Conservation (phyloP, 139 green algal genomes). For the Volvox africanus region DNA sequence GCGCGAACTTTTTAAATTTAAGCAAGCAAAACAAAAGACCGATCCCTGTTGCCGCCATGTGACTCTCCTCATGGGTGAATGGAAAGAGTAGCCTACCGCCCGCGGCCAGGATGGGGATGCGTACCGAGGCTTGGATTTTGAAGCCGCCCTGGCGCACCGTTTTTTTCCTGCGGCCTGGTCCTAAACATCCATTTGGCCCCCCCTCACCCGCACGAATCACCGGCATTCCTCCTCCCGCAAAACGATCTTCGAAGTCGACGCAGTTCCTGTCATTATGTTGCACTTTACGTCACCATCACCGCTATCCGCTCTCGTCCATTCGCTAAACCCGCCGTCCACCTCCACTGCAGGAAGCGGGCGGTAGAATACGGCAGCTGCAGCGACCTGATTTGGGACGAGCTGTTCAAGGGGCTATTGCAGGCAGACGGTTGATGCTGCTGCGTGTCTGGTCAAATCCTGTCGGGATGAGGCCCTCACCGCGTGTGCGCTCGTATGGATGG, state of each 20-base stretch:
- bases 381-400: slow-evolving; percentile 80
- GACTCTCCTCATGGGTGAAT: neutral
- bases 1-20: neutral
- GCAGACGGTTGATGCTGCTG: neutral
- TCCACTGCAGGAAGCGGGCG: slow-evolving; percentile 65
- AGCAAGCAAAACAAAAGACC: neutral
- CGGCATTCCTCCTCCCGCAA: neutral
- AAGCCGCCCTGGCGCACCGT: neutral
- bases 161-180: neutral
- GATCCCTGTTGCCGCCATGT: neutral
- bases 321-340: too few species aligned
- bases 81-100: neutral
- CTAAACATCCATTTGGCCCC: neutral
- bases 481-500: too few species aligned
- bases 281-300: too few species aligned
- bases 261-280: neutral
- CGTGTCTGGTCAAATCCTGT: too few species aligned
- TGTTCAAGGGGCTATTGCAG: slow-evolving; percentile 70
- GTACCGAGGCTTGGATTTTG: neutral
- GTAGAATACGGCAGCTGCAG: slow-evolving; percentile 57
- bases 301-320: too few species aligned
- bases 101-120: neutral
- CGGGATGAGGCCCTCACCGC: too few species aligned
- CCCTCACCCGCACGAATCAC: neutral
- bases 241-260: neutral